A percentile compares a stretch with the other conserved stretches of the same genome.
Evolutionary conservation across 2,329 filamentous ascomycete genomes (phyloP).

Genomic region (Passalora sequoiae): DNA sequence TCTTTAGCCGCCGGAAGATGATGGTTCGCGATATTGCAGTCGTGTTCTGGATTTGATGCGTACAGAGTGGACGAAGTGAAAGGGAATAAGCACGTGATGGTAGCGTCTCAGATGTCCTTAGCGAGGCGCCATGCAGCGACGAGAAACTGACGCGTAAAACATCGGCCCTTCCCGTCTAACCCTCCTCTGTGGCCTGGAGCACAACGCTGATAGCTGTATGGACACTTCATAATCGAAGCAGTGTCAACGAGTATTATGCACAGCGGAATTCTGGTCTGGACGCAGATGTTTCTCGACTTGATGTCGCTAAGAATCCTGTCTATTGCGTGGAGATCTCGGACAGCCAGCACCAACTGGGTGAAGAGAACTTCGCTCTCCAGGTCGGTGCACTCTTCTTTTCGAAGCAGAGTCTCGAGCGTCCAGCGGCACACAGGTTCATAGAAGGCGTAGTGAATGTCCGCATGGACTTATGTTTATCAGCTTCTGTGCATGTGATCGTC

Average conservation of each 20-base stretch:
- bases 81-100: no score
- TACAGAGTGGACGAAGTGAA: no score
- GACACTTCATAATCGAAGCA: slow-evolving; percentile 3
- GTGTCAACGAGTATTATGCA: slow-evolving; percentile 4
- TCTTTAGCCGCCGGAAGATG: no score
- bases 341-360: slow-evolving; percentile 2
- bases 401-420: neutral
- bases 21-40: no score
- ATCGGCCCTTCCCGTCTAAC: no score
- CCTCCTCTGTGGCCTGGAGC: slow-evolving; percentile 2
- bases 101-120: no score
- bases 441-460: slow-evolving; percentile 3
- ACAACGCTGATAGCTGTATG: neutral
- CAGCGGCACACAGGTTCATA: slow-evolving; percentile 3
- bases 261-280: slow-evolving; percentile 1
- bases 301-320: slow-evolving; percentile 6
- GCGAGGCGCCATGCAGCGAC: no score
- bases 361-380: slow-evolving; percentile 4
- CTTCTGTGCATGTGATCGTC: neutral
- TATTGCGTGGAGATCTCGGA: slow-evolving; percentile 5
- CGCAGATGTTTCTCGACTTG: slow-evolving; percentile 5
- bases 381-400: neutral
- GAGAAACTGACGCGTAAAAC: no score
- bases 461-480: neutral
- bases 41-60: no score